Conservation (phyloP, 768 basidiomycete genomes). For the Auriculariales sp. region DNA sequence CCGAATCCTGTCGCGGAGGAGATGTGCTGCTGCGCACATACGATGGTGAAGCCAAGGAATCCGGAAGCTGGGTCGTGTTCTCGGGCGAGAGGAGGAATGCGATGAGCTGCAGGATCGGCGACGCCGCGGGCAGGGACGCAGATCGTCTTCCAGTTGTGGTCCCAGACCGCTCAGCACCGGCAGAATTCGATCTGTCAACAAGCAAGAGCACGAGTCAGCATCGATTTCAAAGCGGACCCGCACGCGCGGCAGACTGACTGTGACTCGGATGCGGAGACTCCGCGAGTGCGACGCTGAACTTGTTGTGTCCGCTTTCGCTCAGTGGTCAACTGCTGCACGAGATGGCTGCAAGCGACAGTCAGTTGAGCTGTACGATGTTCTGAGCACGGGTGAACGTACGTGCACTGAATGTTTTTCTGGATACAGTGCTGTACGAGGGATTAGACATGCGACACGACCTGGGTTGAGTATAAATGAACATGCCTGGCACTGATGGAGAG, state of each 20-base stretch:
- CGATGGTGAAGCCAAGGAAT: neutral
- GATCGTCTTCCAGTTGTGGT: neutral
- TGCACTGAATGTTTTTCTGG: constrained; percentile 84
- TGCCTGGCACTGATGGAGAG: constrained; percentile 47
- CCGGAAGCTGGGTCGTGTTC: constrained; percentile 20
- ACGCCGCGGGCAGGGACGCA: constrained; percentile 17
- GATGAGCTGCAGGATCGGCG: constrained; percentile 52
- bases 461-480: constrained; percentile 11
- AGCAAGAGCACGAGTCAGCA: constrained; percentile 19
- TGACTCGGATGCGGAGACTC: constrained; percentile 33
- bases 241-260: constrained; percentile 26
- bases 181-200: constrained; percentile 22
- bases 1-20: constrained; percentile 1
- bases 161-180: neutral
- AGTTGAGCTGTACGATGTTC: neutral
- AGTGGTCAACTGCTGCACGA: constrained; percentile 70
- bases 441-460: constrained; percentile 5
- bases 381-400: constrained; percentile 36
- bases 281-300: constrained; percentile 48
- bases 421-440: constrained; percentile 50
- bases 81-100: constrained; percentile 65
- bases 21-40: neutral
- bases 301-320: constrained; percentile 62
- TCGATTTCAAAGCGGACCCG: constrained; percentile 12
- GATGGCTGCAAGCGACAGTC: constrained; percentile 33